Conservation (phyloP, 257 asterid genomes). For the Nicotiana tomentosiformis region DNA sequence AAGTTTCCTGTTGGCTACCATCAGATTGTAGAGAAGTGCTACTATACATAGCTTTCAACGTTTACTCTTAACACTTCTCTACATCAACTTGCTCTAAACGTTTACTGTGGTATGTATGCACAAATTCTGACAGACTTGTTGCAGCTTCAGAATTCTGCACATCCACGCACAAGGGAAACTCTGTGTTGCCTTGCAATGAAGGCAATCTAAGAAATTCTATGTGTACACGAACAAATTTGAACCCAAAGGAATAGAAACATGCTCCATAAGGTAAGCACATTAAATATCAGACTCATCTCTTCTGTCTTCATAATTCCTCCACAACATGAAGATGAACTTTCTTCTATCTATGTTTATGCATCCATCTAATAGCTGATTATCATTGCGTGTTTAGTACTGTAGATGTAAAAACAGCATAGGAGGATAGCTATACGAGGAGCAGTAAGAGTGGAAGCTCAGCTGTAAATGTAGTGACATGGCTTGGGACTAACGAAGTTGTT, state of each 20-base stretch:
- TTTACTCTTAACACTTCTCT: neutral
- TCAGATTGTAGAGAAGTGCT: too few species aligned
- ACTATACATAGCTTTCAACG: too few species aligned
- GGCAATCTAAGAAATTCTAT: neutral
- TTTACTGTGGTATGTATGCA: neutral
- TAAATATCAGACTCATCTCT: neutral
- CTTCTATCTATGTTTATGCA: neutral
- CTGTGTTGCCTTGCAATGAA: neutral
- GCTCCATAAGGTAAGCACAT: neutral
- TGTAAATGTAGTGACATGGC: neutral
- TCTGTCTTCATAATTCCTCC: neutral
- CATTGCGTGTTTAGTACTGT: neutral
- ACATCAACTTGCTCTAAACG: neutral
- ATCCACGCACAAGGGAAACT: neutral
- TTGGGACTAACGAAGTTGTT: neutral
- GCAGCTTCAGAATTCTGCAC: neutral
- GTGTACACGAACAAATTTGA: neutral
- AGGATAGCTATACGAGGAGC: neutral
- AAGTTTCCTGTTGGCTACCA: too few species aligned
- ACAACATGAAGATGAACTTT: neutral
- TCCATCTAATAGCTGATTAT: neutral
- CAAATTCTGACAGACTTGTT: neutral
- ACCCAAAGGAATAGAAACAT: neutral
- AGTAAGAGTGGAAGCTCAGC: neutral
- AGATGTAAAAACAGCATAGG: neutral